Evolutionary conservation across 1,284 basidiomycete genomes (phyloP).

Genomic region (Caloboletus firmus): DNA sequence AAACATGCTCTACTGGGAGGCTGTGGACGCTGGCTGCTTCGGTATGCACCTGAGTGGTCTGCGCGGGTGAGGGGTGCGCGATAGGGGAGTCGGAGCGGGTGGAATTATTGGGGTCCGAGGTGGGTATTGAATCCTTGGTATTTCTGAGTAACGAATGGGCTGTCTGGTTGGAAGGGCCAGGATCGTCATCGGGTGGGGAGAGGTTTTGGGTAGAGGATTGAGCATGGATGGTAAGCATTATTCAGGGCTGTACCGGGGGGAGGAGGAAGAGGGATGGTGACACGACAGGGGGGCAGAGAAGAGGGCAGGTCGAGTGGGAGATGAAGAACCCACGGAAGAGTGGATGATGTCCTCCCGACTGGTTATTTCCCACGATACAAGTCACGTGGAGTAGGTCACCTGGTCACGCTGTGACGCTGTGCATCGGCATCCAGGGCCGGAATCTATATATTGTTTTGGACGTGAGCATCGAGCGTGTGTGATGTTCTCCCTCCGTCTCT

Average conservation of each 20-base stretch:
- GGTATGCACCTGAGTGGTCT: conserved; percentile 22
- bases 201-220: neutral
- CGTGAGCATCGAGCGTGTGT: neutral
- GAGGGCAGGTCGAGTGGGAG: conserved; percentile 2
- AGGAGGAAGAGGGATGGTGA: neutral
- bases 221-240: neutral
- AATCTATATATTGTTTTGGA: neutral
- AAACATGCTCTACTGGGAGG: conserved; percentile 54
- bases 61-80: neutral
- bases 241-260: neutral
- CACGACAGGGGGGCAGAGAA: neutral
- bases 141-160: neutral
- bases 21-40: conserved; percentile 59
- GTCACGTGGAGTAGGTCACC: conserved; percentile 11
- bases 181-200: neutral
- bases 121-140: neutral
- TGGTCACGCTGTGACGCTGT: neutral
- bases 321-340: conserved; percentile 1
- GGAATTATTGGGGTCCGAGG: neutral
- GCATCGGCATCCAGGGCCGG: neutral
- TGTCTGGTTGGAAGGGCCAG: neutral
- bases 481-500: conserved; percentile 2
- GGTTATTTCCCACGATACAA: conserved; percentile 12
- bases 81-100: neutral
- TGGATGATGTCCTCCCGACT: neutral